phyloP scores from a whole-genome alignment of 768 basidiomycete species.

The Auricularia cornea region DNA sequence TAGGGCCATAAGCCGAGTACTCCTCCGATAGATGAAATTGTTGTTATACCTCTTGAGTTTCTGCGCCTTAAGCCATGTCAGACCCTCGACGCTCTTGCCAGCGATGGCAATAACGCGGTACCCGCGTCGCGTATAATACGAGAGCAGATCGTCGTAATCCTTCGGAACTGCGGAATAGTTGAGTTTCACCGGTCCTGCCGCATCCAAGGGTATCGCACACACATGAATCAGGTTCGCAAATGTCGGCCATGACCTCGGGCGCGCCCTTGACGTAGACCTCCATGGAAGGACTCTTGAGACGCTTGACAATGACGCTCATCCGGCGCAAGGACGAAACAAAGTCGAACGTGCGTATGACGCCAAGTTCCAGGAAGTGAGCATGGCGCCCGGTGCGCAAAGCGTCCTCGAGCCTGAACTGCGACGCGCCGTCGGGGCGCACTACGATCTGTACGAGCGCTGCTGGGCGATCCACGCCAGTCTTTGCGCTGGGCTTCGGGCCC shows the following conservation, averaged over 20 bases:
- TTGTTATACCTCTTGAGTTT: slow-evolving; percentile 75
- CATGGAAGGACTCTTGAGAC: slow-evolving; percentile 89
- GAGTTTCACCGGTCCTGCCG: slow-evolving; percentile 3
- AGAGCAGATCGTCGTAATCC: slow-evolving; percentile 92
- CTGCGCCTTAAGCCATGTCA: slow-evolving; percentile 97
- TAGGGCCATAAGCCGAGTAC: no score
- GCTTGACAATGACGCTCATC: slow-evolving; percentile 97
- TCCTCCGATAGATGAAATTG: slow-evolving; percentile 8
- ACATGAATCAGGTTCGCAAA: slow-evolving; percentile 92
- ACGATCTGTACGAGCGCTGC: slow-evolving; percentile 92
- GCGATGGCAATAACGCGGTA: slow-evolving; percentile 98
- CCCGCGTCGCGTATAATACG: slow-evolving; percentile 94
- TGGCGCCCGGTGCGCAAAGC: slow-evolving; percentile 79
- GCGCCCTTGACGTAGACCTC: slow-evolving; percentile 99
- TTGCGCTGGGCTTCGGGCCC: slow-evolving; percentile 57
- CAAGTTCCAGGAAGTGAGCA: slow-evolving; percentile 93
- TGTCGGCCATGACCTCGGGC: slow-evolving; percentile 94
- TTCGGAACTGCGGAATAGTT: slow-evolving; percentile 60
- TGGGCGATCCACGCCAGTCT: slow-evolving; percentile 52
- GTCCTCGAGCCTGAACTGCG: slow-evolving; percentile 84
- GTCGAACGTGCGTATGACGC: slow-evolving; percentile 93
- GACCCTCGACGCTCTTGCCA: slow-evolving; percentile 85
- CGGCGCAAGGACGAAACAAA: slow-evolving; percentile 88
- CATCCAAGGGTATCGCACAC: slow-evolving; percentile 24
- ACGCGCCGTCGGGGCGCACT: slow-evolving; percentile 91